Percentiles rank a stretch among this genome's conserved stretches.
Conservation (phyloP, 2,329 filamentous ascomycete species). For the Metarhizium humberi region DNA sequence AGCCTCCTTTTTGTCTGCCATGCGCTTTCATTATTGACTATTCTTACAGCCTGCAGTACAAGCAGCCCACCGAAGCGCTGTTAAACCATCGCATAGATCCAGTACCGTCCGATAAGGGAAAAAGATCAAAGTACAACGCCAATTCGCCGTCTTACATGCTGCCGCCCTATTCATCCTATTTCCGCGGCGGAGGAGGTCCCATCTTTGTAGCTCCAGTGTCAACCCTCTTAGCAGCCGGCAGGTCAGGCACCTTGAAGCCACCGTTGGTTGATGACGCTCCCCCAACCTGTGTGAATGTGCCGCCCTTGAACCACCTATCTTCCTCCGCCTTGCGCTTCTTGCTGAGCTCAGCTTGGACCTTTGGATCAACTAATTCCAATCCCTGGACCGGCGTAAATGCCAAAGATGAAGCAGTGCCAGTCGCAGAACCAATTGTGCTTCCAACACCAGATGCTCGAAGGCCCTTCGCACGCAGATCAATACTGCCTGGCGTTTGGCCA, state of each 20-base stretch:
- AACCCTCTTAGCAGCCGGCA: slow-evolving; percentile 66
- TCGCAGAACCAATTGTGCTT: slow-evolving; percentile 46
- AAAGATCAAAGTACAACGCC: background rate
- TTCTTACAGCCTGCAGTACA: background rate
- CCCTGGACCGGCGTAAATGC: slow-evolving; percentile 94
- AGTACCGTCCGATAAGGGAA: no score
- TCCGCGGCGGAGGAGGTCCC: slow-evolving; percentile 22
- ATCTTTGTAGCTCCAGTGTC: slow-evolving; percentile 26
- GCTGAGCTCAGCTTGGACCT: slow-evolving; percentile 76
- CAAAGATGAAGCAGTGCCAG: slow-evolving; percentile 75
- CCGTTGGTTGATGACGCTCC: slow-evolving; percentile 34
- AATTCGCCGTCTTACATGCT: background rate
- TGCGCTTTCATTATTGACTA: no score
- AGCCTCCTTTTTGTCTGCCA: no score
- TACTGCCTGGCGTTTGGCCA: slow-evolving; percentile 52
- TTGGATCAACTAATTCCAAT: slow-evolving; percentile 89
- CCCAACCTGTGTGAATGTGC: slow-evolving; percentile 87
- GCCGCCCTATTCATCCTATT: background rate
- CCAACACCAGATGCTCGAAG: slow-evolving; percentile 77
- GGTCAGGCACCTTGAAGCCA: slow-evolving; percentile 73
- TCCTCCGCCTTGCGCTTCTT: slow-evolving; percentile 90
- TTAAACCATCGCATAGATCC: background rate
- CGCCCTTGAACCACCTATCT: slow-evolving; percentile 93
- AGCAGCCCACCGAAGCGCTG: background rate
- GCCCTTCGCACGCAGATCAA: slow-evolving; percentile 67